Conservation (phyloP, 306 rosid species). For the Quercus agrifolia region DNA sequence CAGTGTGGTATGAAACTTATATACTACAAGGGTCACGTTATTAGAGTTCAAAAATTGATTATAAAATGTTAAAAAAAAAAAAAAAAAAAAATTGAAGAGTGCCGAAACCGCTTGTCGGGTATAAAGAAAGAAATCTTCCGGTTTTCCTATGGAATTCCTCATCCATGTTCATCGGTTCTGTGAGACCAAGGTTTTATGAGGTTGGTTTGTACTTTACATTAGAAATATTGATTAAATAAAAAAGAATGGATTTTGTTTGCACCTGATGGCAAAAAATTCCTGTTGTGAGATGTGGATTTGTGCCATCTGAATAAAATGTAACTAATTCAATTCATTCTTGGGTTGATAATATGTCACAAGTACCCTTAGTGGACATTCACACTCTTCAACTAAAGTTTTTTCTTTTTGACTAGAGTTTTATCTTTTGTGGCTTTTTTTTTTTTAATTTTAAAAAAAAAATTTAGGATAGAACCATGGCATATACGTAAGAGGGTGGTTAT, state of each 20-base stretch:
- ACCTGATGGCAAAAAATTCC: constrained; percentile 6
- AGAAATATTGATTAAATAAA: background rate
- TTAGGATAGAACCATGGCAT: too few relatives aligned
- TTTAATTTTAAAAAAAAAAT: too few relatives aligned
- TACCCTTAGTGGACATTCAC: background rate
- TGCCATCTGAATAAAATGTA: background rate
- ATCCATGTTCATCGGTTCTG: constrained; percentile 33
- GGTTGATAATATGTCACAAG: too few relatives aligned
- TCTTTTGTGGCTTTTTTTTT: too few relatives aligned
- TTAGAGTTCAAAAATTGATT: background rate
- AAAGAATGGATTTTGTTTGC: background rate
- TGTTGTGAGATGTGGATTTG: constrained; percentile 10
- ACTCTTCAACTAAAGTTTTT: background rate
- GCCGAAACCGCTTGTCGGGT: constrained; percentile 40
- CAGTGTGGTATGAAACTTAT: constrained; percentile 3
- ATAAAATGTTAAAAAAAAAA: background rate
- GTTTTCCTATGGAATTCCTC: constrained; percentile 12
- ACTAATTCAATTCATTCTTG: too few relatives aligned
- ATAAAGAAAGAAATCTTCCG: constrained; percentile 23
- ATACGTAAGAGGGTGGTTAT: too few relatives aligned
- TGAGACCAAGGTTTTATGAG: constrained; percentile 23
- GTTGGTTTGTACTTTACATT: constrained; percentile 3
- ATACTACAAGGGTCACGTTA: background rate
- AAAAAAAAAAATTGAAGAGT: constrained; percentile 1
- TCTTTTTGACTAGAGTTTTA: background rate